Evolutionary conservation across 164 flowering plant species (phyloP), one percentile per base, ranked within the genome.

Genomic region (Annona squamosa): DNA sequence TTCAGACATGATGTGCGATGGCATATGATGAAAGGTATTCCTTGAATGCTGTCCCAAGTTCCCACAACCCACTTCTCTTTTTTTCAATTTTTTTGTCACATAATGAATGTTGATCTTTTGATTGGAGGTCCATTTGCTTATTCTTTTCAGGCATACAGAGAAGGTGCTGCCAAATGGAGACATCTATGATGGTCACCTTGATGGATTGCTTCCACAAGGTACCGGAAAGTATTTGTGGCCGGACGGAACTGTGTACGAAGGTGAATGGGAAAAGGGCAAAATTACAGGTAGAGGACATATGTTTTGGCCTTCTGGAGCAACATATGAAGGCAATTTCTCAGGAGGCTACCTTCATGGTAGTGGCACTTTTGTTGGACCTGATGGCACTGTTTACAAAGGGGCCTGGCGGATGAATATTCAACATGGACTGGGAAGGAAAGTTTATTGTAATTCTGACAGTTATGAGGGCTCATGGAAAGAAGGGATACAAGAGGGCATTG

Each of bases 381-480:
- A 87, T 80, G 89, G 89, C 2, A 85, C 87, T 48, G 67, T 80
- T 62, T 93, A 91, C 67, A 74, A 43, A 63, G 99, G 99, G 62
- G 67, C 79, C 61, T 95, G 98, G 98, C 86, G 92, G 76, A 86
- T 91, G 92, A 89, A 88, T 69, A 72, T 87, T 66, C 86, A 80
- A 67, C 90, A 95, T 82, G 99, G 99, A 2, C 46, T 83, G 70
- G 99, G 99, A 62, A 84, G 75, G 59, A 91, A 90, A 75, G 75
- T 76, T 52, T 93, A 87, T 73, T 45, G 63, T 47, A 95, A 88
- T 80, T 84, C 83, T 45, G 99, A 95, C 75, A 52, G 79, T 77
- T 95, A 88, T 84, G 97, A 93, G 72, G 99, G 99, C 73, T 84
- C 84, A 18, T 95, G 99, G 99, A 89, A 84, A 79, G 97, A 91